phyloP scores from a whole-genome alignment of 768 basidiomycete genomes.

The Tylopilus cervinicoccineus region DNA sequence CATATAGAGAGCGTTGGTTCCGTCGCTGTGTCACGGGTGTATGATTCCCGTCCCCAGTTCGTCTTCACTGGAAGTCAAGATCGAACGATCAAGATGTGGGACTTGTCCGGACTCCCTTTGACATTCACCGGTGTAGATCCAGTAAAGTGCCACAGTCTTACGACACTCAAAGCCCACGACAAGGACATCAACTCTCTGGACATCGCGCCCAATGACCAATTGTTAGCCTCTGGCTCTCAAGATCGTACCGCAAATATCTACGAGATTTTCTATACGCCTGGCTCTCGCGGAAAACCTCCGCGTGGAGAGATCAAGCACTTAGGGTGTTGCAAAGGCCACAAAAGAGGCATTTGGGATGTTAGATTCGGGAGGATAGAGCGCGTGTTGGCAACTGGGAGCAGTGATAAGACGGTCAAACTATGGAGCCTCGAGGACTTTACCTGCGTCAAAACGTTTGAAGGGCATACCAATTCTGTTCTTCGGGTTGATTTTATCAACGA shows the following conservation, averaged over 20 bases:
- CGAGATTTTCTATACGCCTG: constrained; percentile 56
- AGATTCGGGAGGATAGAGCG: constrained; percentile 82
- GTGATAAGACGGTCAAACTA: constrained; percentile 90
- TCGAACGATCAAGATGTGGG: constrained; percentile 98
- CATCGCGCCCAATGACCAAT: constrained; percentile 80
- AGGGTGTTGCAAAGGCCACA: constrained; percentile 94
- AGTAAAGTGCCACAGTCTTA: constrained; percentile 66
- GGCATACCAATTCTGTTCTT: constrained; percentile 95
- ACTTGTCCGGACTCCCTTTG: constrained; percentile 56
- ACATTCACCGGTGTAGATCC: constrained; percentile 24
- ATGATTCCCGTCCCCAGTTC: constrained; percentile 46
- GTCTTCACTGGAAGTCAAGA: constrained; percentile 97
- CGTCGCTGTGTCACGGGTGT: constrained; percentile 66
- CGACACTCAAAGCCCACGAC: constrained; percentile 90
- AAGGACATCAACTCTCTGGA: constrained; percentile 99
- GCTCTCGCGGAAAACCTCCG: constrained; percentile 39
- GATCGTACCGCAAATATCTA: constrained; percentile 94
- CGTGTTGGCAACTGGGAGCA: constrained; percentile 88
- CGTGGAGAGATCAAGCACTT: constrained; percentile 70
- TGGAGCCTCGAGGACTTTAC: constrained; percentile 95
- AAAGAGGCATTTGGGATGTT: constrained; percentile 94
- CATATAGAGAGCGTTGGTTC: constrained; percentile 94
- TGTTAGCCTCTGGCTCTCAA: constrained; percentile 92
- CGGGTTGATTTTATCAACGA: constrained; percentile 85
- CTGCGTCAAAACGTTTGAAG: constrained; percentile 95